phyloP scores from a whole-genome alignment of 768 basidiomycete species.

The Punctularia strigosozonata region DNA sequence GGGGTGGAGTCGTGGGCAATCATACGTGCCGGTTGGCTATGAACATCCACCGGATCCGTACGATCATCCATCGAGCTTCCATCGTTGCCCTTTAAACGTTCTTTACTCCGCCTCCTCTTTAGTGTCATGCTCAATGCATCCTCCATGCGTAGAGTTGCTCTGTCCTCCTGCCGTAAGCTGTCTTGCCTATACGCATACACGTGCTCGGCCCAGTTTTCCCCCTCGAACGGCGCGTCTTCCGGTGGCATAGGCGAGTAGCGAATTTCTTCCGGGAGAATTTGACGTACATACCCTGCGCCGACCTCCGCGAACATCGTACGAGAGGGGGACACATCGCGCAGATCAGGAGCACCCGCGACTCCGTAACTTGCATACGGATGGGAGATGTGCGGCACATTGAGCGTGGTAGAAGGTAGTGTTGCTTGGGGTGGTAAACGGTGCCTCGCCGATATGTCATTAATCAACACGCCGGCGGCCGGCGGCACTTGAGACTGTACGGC shows the following conservation, averaged over 20 bases:
- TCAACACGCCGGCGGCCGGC: too few relatives aligned
- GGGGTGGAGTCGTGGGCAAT: too few relatives aligned
- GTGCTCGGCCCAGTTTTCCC: too few relatives aligned
- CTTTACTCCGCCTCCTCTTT: constrained; percentile 19
- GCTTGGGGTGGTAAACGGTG: constrained; percentile 25
- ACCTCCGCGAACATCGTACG: constrained; percentile 17
- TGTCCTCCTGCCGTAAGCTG: too few relatives aligned
- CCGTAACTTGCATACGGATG: constrained; percentile 8
- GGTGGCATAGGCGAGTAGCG: constrained; percentile 14
- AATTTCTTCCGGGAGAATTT: constrained; percentile 17
- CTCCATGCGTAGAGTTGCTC: too few relatives aligned
- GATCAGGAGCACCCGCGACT: constrained; percentile 10
- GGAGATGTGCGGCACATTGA: too few relatives aligned
- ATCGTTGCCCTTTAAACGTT: too few relatives aligned
- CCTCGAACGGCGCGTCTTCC: too few relatives aligned
- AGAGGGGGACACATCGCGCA: constrained; percentile 6
- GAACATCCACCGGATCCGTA: too few relatives aligned
- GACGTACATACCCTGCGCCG: constrained; percentile 16
- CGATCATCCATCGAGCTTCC: too few relatives aligned
- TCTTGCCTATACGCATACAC: constrained; percentile 1
- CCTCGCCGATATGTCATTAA: constrained; percentile 21
- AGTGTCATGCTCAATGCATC: constrained; percentile 46
- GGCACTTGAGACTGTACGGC: too few relatives aligned
- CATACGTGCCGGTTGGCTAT: constrained; percentile 4
- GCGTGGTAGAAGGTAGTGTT: too few relatives aligned